phyloP scores from a whole-genome alignment of 2,329 filamentous ascomycete genomes.

The Pseudogymnoascus sp. region DNA sequence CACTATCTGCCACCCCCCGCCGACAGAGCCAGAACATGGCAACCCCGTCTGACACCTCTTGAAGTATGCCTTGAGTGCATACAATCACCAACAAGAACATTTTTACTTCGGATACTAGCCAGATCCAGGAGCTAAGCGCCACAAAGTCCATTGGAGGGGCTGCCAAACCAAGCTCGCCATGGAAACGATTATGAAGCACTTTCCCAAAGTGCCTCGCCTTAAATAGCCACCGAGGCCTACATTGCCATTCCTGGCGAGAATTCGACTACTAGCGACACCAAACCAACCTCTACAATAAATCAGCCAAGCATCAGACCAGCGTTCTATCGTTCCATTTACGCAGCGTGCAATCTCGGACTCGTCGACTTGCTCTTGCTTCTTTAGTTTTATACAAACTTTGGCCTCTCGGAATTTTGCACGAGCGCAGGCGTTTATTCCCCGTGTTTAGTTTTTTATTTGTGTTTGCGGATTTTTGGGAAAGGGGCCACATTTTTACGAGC shows the following conservation, averaged over 20 bases:
- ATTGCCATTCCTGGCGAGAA: background rate
- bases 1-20: background rate
- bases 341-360: background rate
- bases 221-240: background rate
- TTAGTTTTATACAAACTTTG: background rate
- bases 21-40: slow-evolving; percentile 1
- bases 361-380: background rate
- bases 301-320: background rate
- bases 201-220: background rate
- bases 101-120: background rate
- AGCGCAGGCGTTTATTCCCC: slow-evolving; percentile 5
- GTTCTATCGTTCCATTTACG: background rate
- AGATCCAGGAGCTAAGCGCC: background rate
- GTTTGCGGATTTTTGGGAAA: background rate
- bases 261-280: background rate
- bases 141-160: background rate
- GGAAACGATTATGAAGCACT: background rate
- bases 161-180: background rate
- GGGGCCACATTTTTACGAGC: background rate
- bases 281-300: background rate
- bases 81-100: background rate
- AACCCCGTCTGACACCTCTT: background rate
- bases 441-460: background rate
- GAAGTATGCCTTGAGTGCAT: background rate
- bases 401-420: background rate